Base-by-base conservation (phyloP, 2,329 filamentous ascomycete genomes). In the Ophiocordyceps camponoti-saundersi region DNA sequence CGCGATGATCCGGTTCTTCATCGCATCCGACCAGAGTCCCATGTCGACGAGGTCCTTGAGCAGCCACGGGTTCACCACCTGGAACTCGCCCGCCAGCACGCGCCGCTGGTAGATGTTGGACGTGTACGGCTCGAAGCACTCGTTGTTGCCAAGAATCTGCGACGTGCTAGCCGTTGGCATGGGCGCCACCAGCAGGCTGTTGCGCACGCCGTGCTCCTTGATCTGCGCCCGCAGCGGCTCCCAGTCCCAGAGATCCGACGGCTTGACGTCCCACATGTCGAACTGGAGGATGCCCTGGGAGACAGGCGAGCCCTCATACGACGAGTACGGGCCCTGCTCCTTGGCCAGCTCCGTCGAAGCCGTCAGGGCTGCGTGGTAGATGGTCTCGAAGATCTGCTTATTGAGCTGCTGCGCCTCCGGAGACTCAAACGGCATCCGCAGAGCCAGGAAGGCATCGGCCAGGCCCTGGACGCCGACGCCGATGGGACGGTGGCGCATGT, bases 1-100 rank as follows among this genome's bases (percentile, higher is more conserved):
- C 48, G 92, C 84, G 59, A 98, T 98, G 74, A 98, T 98, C 58
- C 92, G 88, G 75, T 98, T 98, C 82, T 98, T 98, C 92, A 98
- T 98, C 71, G 88, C 87, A 68, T 98, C 90, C 44, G 90, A 95
- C 92, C 92, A 98, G 42, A 98, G 75, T 51, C 92, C 92, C 71
- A 95, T 85, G 61, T 98, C 92, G 55, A 98, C 92, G 29, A 98
- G 80, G 59, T 98, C 92, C 75, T 95, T 95, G 51, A 98, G 79
- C 52, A 98, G 70, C 92, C 92, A 98, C 46, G 92, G 92, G 73
- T 98, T 98, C 65, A 98, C 92, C 47, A 98, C 87, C 70, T 98
- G 92, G 80, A 98, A 98, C 66, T 98, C 92, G 57, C 92, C 92
- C 55, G 92, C 92, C 57, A 98, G 75, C 48, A 98, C 92, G 75